phyloP scores from a whole-genome alignment of 192 early-diverging fungal genomes.

The Coemansia sp. region DNA sequence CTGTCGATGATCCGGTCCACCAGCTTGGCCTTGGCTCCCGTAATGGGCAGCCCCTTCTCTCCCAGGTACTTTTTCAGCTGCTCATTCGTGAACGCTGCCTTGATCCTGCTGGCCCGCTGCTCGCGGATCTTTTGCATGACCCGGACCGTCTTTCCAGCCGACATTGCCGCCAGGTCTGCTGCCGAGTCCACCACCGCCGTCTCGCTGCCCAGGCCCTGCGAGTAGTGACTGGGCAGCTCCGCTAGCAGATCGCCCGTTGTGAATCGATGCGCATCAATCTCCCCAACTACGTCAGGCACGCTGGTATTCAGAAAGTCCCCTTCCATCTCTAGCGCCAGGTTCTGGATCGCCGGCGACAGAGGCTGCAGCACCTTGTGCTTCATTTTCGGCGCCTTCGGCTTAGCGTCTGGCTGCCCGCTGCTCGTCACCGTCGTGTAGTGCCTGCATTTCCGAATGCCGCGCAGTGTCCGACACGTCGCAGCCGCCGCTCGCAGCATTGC shows the following conservation, averaged over 20 bases:
- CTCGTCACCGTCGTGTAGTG: no score
- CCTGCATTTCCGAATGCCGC: no score
- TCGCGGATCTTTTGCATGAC: conserved; percentile 4
- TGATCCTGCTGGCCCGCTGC: conserved; percentile 4
- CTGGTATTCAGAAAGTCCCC: not conserved
- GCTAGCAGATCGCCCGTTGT: conserved; percentile 15
- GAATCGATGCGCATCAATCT: conserved; percentile 30
- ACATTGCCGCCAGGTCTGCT: conserved; percentile 4
- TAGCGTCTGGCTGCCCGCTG: not conserved
- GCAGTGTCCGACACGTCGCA: no score
- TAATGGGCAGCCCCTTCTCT: not conserved
- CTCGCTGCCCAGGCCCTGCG: not conserved
- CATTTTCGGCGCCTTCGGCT: not conserved
- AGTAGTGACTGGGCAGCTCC: conserved; percentile 12
- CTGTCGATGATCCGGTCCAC: conserved; percentile 23
- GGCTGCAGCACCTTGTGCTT: not conserved
- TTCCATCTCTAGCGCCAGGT: conserved; percentile 12
- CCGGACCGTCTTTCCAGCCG: not conserved
- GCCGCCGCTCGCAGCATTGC: not conserved
- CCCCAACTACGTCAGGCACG: conserved; percentile 1
- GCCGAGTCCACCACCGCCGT: not conserved
- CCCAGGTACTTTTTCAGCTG: conserved; percentile 31
- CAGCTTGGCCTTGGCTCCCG: conserved; percentile 20
- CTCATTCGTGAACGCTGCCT: conserved; percentile 3
- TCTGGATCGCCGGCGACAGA: conserved; percentile 15